Base-by-base conservation (phyloP, 208 protist genomes). In the Trypanosoma lewisi region DNA sequence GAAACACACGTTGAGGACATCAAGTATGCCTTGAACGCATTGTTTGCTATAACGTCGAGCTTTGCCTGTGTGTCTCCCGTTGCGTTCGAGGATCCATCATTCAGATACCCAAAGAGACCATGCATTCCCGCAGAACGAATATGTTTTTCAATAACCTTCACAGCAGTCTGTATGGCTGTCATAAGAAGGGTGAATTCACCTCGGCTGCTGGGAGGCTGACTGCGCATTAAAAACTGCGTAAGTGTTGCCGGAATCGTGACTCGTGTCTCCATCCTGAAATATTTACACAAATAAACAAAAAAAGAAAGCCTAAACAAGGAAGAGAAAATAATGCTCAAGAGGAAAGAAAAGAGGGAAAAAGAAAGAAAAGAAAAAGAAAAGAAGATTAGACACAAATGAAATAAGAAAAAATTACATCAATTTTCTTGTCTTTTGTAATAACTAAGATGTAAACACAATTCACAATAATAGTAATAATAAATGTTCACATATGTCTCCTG, bases 181-280 rank as follows among this genome's bases (percentile, higher is more conserved):
- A 95, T 95, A 66, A 95, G 77, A 17, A 95, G 64, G 36, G 89
- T 95, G 63, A 95, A 95, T 50, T 84, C 85, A 54, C 89, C 89
- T 27, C 84, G 74, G 51, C 85, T 90, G 62, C 81, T 63, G 60
- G 67, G 59, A 2, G 89, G 89, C 58, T 95, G 89, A 54, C 74
- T 92, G 62, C 72, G 78, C 66, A 95, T 89, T 33, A 95, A 68
- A 73, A 83, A 95, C 77, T 95, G 89, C 73, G 83, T 89, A 47
- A 95, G 70, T 58, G 86, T 92, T 27, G 67, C 52, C 14, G 89
- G 83, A 25, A 73, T 73, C 34, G 48, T 27, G 48, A 33, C 39
- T 47, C 44, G 66, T 78, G 61, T 5, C 4, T 49, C 37, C 61
- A 65, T 65, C 2, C 9, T 45, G 27, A 27, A 19, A 55, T 30